A percentile compares a stretch with the other conserved stretches of the same genome.
Conservation (phyloP, 169 alveolate species). For the Plasmodium chabaudi region DNA sequence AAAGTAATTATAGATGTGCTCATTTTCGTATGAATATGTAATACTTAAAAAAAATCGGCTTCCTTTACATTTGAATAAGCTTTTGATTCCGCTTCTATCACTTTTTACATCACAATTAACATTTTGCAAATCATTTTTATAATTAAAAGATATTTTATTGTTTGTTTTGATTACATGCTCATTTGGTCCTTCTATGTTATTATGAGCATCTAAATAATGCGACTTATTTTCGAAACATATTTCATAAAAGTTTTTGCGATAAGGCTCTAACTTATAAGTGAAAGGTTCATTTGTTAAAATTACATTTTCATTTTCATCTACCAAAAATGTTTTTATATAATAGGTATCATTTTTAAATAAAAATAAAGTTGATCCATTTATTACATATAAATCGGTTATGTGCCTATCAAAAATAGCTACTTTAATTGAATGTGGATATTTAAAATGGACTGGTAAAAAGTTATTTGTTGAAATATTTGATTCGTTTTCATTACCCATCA, state of each 20-base stretch:
- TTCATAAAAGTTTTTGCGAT: not conserved
- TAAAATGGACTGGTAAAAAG: constrained; percentile 52
- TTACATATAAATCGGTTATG: constrained; percentile 7
- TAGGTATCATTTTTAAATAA: constrained; percentile 37
- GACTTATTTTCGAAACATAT: constrained; percentile 38
- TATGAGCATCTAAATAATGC: constrained; percentile 14
- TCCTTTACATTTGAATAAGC: not conserved
- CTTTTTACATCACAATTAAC: not conserved
- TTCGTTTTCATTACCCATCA: constrained; percentile 2
- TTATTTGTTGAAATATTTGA: constrained; percentile 10
- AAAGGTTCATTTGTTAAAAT: constrained; percentile 51
- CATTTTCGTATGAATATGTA: constrained; percentile 25
- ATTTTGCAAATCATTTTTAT: not conserved
- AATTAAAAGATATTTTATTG: constrained; percentile 26
- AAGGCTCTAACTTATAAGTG: constrained; percentile 15
- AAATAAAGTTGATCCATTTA: constrained; percentile 3
- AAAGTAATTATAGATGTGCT: not conserved
- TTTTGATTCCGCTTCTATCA: not conserved
- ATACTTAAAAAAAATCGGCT: constrained; percentile 2
- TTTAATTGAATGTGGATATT: constrained; percentile 66
- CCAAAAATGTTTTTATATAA: constrained; percentile 46
- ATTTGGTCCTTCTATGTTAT: constrained; percentile 14
- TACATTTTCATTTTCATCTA: constrained; percentile 55
- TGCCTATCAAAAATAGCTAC: constrained; percentile 29
- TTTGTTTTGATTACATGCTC: constrained; percentile 25